phyloP scores from a whole-genome alignment of 257 asterid genomes.

The Fraxinus cuspidata region DNA sequence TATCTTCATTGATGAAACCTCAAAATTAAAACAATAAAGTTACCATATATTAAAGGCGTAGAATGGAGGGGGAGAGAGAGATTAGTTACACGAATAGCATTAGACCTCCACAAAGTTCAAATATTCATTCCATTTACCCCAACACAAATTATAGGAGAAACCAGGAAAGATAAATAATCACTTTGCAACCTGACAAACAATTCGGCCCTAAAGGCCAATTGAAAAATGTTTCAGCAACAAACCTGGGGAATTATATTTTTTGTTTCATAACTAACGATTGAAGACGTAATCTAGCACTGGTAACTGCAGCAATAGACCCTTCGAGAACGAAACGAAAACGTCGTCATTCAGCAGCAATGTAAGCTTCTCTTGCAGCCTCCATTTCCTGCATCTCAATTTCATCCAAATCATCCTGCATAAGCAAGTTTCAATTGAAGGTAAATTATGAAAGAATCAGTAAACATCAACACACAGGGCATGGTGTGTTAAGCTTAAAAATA shows the following conservation, averaged over 20 bases:
- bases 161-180: constrained; percentile 1
- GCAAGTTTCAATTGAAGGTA: constrained; percentile 15
- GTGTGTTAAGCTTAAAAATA: neutral
- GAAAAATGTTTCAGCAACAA: constrained; percentile 4
- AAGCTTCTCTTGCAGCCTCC: constrained; percentile 81
- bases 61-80: neutral
- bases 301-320: constrained; percentile 76
- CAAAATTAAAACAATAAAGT: neutral
- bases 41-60: neutral
- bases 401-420: constrained; percentile 49
- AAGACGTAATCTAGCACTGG: constrained; percentile 67
- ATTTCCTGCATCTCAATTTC: constrained; percentile 59
- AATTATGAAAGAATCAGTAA: neutral
- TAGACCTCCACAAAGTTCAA: constrained; percentile 9
- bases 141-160: constrained; percentile 5
- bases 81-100: neutral
- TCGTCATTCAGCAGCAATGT: constrained; percentile 64
- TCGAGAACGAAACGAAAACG: too few species aligned
- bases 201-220: constrained; percentile 14
- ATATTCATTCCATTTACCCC: constrained; percentile 15
- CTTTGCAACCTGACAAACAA: neutral
- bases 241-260: constrained; percentile 4
- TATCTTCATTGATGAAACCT: neutral
- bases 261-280: constrained; percentile 54
- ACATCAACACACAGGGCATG: neutral